Conservation (phyloP, 2,329 filamentous ascomycete species). For the Botrytis aclada region DNA sequence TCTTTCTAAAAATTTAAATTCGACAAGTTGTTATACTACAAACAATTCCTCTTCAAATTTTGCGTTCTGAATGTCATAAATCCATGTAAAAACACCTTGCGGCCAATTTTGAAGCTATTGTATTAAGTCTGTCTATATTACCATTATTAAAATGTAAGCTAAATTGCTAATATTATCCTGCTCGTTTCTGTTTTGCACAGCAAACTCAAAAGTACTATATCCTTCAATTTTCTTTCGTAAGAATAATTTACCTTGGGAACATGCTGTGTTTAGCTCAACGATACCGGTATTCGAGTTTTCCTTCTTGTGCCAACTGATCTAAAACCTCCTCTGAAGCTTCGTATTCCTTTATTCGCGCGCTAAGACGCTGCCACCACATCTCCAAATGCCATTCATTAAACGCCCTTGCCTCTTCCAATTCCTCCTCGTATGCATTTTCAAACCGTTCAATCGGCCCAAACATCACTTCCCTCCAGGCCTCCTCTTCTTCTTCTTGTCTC, state of each 20-base stretch:
- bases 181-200: not conserved
- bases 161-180: not conserved
- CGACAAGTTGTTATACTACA: accelerated
- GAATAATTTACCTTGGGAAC: not conserved
- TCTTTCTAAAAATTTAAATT: not conserved
- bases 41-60: not conserved
- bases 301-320: not conserved
- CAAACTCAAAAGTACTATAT: not conserved
- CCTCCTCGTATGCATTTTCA: accelerated
- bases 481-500: not conserved
- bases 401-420: too few species aligned
- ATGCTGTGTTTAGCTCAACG: not conserved
- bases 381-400: too few species aligned
- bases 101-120: not conserved
- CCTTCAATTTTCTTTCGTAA: not conserved
- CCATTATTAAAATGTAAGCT: not conserved
- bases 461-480: not conserved
- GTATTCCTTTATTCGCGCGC: too few species aligned
- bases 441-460: not conserved
- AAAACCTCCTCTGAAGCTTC: too few species aligned
- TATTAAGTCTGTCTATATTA: not conserved
- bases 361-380: too few species aligned
- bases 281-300: not conserved
- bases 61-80: too few species aligned
- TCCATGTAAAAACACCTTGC: too few species aligned